phyloP scores from a whole-genome alignment of 108 stramenopile genomes.

The Cyclotella cryptica region DNA sequence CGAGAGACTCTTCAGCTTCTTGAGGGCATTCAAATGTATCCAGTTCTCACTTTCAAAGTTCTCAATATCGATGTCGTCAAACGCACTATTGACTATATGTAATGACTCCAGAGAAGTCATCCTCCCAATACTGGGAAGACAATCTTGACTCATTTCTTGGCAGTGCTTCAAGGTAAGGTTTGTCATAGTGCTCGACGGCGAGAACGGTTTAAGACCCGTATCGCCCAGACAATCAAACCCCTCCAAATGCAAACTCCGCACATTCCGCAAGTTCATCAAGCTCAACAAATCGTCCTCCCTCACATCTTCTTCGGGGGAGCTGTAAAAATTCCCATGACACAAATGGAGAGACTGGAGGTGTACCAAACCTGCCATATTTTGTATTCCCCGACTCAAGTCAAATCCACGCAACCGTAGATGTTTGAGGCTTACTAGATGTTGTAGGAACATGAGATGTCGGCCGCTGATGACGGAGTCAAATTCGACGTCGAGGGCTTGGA shows the following conservation, averaged over 20 bases:
- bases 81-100: constrained; percentile 40
- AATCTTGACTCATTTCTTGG: constrained; percentile 44
- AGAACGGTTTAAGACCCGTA: constrained; percentile 35
- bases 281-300: constrained; percentile 36
- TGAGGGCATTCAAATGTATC: constrained; percentile 26
- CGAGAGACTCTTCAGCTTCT: constrained; percentile 35
- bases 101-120: constrained; percentile 42
- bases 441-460: constrained; percentile 37
- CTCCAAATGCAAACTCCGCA: constrained; percentile 38
- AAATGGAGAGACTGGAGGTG: constrained; percentile 35
- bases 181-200: constrained; percentile 8
- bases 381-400: constrained; percentile 42
- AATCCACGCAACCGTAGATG: constrained; percentile 46
- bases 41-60: constrained; percentile 24
- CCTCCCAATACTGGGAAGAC: constrained; percentile 33
- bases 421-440: constrained; percentile 15
- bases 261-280: constrained; percentile 27
- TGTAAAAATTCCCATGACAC: constrained; percentile 53
- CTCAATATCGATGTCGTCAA: constrained; percentile 41
- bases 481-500: constrained; percentile 37
- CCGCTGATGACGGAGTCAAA: constrained; percentile 39
- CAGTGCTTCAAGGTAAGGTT: constrained; percentile 42
- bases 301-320: constrained; percentile 46
- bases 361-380: constrained; percentile 12
- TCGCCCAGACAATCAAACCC: constrained; percentile 47